A percentile compares a stretch with the other conserved stretches of the same genome.
These are phyloP conservation scores for Termitomyces sp. DNA, from an alignment of 768 basidiomycete genomes.

Conservation along the genomic window DNA sequence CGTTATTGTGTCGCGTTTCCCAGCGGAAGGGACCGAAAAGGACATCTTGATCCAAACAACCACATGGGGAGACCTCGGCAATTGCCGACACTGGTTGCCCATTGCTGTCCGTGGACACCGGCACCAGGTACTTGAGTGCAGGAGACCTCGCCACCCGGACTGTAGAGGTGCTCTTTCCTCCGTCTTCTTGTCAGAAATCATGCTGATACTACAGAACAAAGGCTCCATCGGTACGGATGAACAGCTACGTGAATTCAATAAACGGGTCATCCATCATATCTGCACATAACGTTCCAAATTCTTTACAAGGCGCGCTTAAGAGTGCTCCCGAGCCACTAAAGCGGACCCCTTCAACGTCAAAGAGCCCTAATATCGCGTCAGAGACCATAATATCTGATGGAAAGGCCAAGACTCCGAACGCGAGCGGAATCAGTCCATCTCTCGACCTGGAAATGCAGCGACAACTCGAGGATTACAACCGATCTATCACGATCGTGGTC, in stretches of 20 bases:
- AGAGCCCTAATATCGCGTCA: constrained; percentile 1
- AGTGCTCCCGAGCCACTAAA: constrained; percentile 6
- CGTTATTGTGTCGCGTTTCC: no score
- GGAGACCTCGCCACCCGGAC: constrained; percentile 13
- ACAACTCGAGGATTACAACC: constrained; percentile 39
- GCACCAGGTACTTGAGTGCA: constrained; percentile 12
- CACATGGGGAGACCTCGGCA: constrained; percentile 7
- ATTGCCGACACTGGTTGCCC: constrained; percentile 6
- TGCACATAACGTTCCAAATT: constrained; percentile 6
- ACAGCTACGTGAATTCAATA: constrained; percentile 5
- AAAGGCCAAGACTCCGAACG: not conserved
- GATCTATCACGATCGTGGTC: constrained; percentile 60
- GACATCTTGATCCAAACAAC: not conserved
- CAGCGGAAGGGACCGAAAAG: not conserved
- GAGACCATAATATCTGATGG: not conserved
- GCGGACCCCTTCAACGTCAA: constrained; percentile 6
- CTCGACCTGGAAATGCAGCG: constrained; percentile 31
- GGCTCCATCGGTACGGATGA: constrained; percentile 1
- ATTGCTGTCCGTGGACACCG: constrained; percentile 14
- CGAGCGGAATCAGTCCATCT: not conserved
- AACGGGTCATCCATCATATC: constrained; percentile 3
- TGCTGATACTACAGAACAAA: not conserved
- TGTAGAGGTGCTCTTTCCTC: constrained; percentile 2
- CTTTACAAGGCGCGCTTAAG: constrained; percentile 12
- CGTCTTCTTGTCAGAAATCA: not conserved